phyloP scores from a whole-genome alignment of 345 rosid genomes.

The Brassica carinata region DNA sequence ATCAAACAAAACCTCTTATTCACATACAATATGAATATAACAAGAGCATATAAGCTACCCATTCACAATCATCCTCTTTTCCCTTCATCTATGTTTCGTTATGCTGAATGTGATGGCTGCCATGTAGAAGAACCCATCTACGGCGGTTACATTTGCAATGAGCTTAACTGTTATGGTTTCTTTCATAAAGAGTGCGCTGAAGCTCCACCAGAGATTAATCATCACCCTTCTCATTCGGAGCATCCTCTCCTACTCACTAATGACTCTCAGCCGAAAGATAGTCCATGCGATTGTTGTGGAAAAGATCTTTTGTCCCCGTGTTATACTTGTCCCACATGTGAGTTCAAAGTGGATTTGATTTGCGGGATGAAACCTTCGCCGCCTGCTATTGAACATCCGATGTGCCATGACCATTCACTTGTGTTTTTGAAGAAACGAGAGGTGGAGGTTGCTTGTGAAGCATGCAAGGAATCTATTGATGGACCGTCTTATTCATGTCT shows the following conservation, averaged over 20 bases:
- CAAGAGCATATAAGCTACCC: neutral
- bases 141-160: too few species aligned
- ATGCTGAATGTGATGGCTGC: neutral
- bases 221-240: too few species aligned
- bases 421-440: neutral
- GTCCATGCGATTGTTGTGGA: neutral
- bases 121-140: neutral
- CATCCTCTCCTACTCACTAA: too few species aligned
- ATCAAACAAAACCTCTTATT: neutral
- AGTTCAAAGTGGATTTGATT: neutral
- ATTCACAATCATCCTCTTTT: neutral
- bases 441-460: neutral
- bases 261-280: too few species aligned
- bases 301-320: too few species aligned
- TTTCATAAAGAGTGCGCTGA: too few species aligned
- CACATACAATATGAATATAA: constrained; percentile 1
- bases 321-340: too few species aligned
- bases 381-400: neutral
- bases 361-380: neutral
- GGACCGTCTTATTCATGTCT: neutral
- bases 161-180: too few species aligned
- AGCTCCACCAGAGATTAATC: too few species aligned
- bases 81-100: rapidly evolving
- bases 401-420: constrained; percentile 7
- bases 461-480: neutral